Evolutionary conservation across 345 rosid species (phyloP), one percentile per base, ranked within the genome.

Genomic region (Hevea brasiliensis): DNA sequence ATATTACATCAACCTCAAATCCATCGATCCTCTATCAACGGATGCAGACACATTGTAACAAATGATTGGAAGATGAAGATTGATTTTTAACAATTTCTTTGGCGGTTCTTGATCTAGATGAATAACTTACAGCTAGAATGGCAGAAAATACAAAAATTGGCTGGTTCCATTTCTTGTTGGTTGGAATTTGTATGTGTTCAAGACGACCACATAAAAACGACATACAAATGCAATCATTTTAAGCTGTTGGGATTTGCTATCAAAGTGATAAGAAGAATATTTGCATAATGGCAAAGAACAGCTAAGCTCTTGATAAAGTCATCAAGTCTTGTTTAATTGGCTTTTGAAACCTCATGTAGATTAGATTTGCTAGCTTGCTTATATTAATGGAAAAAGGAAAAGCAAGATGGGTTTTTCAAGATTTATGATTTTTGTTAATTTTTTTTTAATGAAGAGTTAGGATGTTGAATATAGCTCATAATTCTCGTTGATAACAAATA

Each of bases 241-340:
- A 58, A 67, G 67, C 42, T 78, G 72, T 32, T 53, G 53, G 72
- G 35, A 72, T 79, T 74, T 74, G 72, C 75, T 64, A 72, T 79
- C 76, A 72, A 58, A 7, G 47, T 32, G 74, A 66, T 72, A 24
- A 54, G 42, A 50, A 58, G 81, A 85, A 73, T 66, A 66, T 70
- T 54, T 53, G 48, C 61, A 73, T 47, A 62, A 73, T 55, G 69
- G 72, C 62, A 70, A 63, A 45, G 21, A 79, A 72, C 83, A 79
- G 87, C 81, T 77, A 81, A 82, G 81, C 78, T 26, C 67, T 58
- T 74, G 78, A 82, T 47, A 14, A 61, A 65, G 80, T 76, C 85
- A 60, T 71, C 47, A 50, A 75, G 21, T 54, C 72, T n/a, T 55
- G 8, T 72, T 74, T 62, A 75, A 74, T 68, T 65, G 71, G 69